Evolutionary conservation across 108 stramenopile species (phyloP).

Genomic region (Skeletonema potamos): DNA sequence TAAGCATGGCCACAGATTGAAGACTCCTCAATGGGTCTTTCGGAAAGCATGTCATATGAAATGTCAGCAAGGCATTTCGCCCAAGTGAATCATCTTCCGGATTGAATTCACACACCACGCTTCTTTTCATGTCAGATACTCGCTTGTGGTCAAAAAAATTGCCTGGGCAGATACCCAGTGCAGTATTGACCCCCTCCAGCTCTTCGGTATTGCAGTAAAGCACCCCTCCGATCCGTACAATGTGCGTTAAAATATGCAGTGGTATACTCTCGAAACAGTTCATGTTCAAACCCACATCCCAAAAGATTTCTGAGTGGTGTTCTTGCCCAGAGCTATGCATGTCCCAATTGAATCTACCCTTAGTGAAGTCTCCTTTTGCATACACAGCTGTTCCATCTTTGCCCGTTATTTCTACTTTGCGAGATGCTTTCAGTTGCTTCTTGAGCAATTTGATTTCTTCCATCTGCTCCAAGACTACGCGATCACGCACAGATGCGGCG

Average conservation of each 20-base stretch:
- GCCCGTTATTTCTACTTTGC: conserved; percentile 41
- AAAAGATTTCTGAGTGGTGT: background rate
- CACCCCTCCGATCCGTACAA: conserved; percentile 41
- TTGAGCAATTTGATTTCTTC: conserved; percentile 30
- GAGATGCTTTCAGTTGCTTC: conserved; percentile 18
- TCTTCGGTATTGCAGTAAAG: conserved; percentile 8
- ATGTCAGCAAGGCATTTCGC: background rate
- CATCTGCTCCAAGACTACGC: conserved; percentile 35
- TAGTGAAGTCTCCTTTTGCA: conserved; percentile 15
- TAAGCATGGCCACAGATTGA: conserved; percentile 5
- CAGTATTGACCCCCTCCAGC: conserved; percentile 3
- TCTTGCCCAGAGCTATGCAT: background rate
- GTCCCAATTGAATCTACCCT: conserved; percentile 3
- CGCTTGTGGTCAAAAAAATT: conserved; percentile 3
- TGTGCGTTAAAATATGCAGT: conserved; percentile 14
- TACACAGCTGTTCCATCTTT: conserved; percentile 25
- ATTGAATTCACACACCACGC: conserved; percentile 7
- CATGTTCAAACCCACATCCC: conserved; percentile 12
- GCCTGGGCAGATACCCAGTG: conserved; percentile 10
- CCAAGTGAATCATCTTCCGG: background rate
- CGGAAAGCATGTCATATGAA: background rate
- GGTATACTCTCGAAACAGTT: background rate
- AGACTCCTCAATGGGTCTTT: background rate
- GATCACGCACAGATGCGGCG: conserved; percentile 49
- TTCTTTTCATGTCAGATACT: conserved; percentile 1